phyloP scores from a whole-genome alignment of 306 rosid genomes.

The Citrullus amarus region DNA sequence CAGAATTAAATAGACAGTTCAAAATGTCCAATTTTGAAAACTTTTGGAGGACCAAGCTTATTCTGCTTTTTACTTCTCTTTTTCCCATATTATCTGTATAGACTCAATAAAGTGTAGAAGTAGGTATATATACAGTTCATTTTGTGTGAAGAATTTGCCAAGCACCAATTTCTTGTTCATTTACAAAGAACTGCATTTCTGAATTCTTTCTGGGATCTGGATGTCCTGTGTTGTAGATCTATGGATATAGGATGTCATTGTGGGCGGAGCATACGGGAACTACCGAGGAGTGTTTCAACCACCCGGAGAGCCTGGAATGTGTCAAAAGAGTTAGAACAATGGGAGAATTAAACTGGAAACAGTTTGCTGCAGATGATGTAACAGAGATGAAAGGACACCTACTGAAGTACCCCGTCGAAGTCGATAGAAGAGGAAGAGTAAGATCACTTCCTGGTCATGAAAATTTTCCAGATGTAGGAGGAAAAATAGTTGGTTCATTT shows the following conservation, averaged over 20 bases:
- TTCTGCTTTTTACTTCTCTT: not conserved
- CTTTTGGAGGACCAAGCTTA: not conserved
- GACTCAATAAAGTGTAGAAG: not conserved
- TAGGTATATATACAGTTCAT: not conserved
- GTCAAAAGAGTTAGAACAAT: constrained; percentile 55
- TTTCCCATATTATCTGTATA: not conserved
- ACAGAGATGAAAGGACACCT: constrained; percentile 86
- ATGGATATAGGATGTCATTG: constrained; percentile 90
- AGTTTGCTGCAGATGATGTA: constrained; percentile 46
- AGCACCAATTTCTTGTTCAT: not conserved
- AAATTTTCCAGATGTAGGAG: constrained; percentile 90
- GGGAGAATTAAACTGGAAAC: constrained; percentile 78
- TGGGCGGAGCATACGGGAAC: constrained; percentile 89
- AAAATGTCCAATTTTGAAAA: not conserved
- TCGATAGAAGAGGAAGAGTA: constrained; percentile 67
- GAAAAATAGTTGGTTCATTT: constrained; percentile 78
- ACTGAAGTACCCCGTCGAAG: constrained; percentile 79
- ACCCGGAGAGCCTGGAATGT: constrained; percentile 81
- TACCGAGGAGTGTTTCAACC: constrained; percentile 52
- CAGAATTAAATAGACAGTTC: not conserved
- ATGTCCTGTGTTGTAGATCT: constrained; percentile 32
- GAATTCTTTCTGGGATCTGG: not conserved
- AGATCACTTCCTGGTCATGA: constrained; percentile 59
- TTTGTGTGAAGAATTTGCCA: not conserved
- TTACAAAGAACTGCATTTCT: not conserved